A percentile compares a stretch with the other conserved stretches of the same genome.
Evolutionary conservation across 78 protist genomes (phyloP).

Genomic region (Dictyostelium firmibasis): DNA sequence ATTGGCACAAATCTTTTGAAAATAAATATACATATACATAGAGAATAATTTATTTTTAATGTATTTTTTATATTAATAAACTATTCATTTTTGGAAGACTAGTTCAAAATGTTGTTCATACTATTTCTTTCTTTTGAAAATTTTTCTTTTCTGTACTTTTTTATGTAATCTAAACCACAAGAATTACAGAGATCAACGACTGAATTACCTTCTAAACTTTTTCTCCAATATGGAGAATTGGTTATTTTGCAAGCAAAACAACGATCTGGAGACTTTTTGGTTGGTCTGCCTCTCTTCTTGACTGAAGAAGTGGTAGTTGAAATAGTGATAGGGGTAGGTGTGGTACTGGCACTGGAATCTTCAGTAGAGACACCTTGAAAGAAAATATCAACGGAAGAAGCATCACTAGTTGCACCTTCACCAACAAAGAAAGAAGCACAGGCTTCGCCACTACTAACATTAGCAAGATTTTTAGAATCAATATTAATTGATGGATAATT

Average conservation of each 20-base stretch:
- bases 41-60: too few species aligned
- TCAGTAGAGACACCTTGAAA: too few species aligned
- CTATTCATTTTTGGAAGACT: too few species aligned
- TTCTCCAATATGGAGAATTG: neutral
- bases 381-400: too few species aligned
- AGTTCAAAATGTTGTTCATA: neutral
- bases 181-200: neutral
- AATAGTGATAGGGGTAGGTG: neutral
- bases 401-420: too few species aligned
- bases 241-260: neutral
- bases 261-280: neutral
- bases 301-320: neutral
- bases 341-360: neutral
- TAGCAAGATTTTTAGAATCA: too few species aligned
- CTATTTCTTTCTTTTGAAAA: neutral
- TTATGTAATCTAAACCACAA: constrained; percentile 3
- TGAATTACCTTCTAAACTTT: neutral
- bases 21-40: too few species aligned
- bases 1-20: too few species aligned
- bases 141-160: neutral
- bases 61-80: too few species aligned
- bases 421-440: too few species aligned
- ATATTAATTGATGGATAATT: too few species aligned
- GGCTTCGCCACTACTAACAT: too few species aligned
- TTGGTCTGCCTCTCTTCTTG: neutral